Base-by-base conservation (phyloP, 805 yeast genomes). In the Yamadazyma sp. region DNA sequence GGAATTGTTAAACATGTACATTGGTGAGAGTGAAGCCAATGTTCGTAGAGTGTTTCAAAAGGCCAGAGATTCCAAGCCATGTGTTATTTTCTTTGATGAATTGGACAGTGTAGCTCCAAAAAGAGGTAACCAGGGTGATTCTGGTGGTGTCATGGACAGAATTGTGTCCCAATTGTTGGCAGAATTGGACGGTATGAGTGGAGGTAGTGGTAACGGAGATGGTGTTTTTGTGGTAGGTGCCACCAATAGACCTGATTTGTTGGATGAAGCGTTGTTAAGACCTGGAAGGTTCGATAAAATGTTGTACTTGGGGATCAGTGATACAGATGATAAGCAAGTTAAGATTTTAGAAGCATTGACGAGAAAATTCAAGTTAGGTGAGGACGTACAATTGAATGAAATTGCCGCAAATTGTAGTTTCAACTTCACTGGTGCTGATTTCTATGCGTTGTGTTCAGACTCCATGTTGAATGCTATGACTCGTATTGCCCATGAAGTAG, bases 151-250 rank as follows among this genome's bases (percentile, higher is more conserved):
- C 2, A 93, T 93, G 99, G 99, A 93, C 57, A 77, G 99, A 60
- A 93, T 93, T 47, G 99, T 93, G 0, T 90, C 97, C 0, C 99
- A 93, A 59, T 66, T 93, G 26, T 69, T 93, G 36, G 96, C 98
- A 0, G 99, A 93, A 59, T 69, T 93, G 29, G 99, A 93, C 57
- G 98, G 98, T 17, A 91, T 91, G 97, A 82, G 95, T 52, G 82
- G 82, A 7, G 84, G 84, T 5, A 80, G 75, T 41, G 72, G 75
- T 6, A 84, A 82, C 3, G 64, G 61, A 38, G 69, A 62, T 30
- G 98, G 97, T 5, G 96, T 93, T 0, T 93, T 93, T 59, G 97
- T 91, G 4, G 95, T 93, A 29, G 99, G 99, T n/a, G 99, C 99
- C 4, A 93, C 99, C 0, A 93, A 93, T 53, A 74, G 99, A 52